These are phyloP conservation scores for Geoglossum cookeanum DNA, from an alignment of 2,329 filamentous ascomycete genomes.

Conservation along the genomic window DNA sequence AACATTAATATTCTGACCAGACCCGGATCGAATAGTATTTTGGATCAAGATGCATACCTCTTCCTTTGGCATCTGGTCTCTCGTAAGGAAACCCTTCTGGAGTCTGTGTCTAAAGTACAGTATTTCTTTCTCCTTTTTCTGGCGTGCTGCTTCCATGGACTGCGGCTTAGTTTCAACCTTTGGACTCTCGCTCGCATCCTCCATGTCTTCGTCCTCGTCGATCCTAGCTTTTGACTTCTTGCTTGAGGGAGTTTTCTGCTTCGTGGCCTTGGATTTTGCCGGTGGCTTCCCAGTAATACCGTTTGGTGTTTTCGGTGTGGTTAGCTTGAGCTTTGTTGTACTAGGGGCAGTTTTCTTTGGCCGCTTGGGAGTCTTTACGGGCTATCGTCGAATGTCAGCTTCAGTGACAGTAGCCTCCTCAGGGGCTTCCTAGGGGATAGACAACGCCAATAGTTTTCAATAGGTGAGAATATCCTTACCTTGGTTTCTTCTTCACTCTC, in stretches of 20 bases:
- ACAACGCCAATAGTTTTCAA: neutral
- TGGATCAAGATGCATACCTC: constrained; percentile 23
- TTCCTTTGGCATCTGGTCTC: constrained; percentile 69
- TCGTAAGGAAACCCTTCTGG: constrained; percentile 78
- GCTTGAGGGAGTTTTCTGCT: constrained; percentile 21
- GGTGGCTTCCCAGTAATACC: constrained; percentile 17
- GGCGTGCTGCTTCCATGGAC: constrained; percentile 33
- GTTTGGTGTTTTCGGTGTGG: constrained; percentile 37
- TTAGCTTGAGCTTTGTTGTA: constrained; percentile 30
- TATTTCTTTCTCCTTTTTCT: constrained; percentile 47
- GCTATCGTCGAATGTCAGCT: constrained; percentile 19
- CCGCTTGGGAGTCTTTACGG: constrained; percentile 44
- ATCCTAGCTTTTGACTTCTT: constrained; percentile 33
- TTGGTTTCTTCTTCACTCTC: constrained; percentile 54
- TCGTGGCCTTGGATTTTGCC: constrained; percentile 29
- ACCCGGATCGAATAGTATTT: neutral
- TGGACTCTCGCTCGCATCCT: constrained; percentile 29
- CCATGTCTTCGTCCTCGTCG: constrained; percentile 36
- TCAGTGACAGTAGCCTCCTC: neutral
- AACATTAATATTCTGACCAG: neutral
- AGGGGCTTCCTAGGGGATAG: neutral
- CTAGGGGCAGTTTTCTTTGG: constrained; percentile 14
- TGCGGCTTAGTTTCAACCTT: constrained; percentile 32
- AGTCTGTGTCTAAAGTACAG: constrained; percentile 85
- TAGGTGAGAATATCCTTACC: constrained; percentile 23